Conservation (phyloP, 2,329 filamentous ascomycete species). For the Salinomyces thailandicus region DNA sequence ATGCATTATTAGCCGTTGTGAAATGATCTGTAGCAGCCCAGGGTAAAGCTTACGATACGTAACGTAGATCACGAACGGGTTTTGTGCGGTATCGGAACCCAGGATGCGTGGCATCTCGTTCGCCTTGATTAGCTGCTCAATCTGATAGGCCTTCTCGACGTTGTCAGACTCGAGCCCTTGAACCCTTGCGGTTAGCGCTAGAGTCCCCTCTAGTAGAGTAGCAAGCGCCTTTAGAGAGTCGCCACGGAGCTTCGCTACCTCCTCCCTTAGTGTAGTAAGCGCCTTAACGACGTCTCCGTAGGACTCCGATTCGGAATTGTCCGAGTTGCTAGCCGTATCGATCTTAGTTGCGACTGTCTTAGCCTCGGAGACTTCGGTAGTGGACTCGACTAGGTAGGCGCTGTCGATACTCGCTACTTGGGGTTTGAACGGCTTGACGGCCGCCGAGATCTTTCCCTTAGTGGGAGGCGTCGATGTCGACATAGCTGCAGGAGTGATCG, state of each 20-base stretch:
- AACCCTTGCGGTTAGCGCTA: not conserved
- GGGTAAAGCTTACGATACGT: constrained; percentile 4
- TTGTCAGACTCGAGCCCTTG: not conserved
- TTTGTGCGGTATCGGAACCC: constrained; percentile 5
- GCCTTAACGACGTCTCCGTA: too few relatives aligned
- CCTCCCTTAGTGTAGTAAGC: too few relatives aligned
- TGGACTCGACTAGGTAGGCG: too few relatives aligned
- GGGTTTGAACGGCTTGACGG: too few relatives aligned
- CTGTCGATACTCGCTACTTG: too few relatives aligned
- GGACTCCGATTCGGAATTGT: too few relatives aligned
- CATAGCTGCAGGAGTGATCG: not conserved
- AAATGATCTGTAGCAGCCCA: too few relatives aligned
- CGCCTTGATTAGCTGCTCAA: constrained; percentile 2
- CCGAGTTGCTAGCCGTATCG: too few relatives aligned
- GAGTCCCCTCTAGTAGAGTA: not conserved
- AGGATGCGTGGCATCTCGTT: constrained; percentile 5
- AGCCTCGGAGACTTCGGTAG: too few relatives aligned
- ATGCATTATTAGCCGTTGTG: not conserved
- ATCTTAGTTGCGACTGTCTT: too few relatives aligned
- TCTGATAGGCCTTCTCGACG: not conserved
- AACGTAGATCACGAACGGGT: constrained; percentile 3
- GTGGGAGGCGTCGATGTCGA: not conserved
- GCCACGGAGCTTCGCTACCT: too few relatives aligned
- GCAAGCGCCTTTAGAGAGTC: not conserved
- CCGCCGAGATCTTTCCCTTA: not conserved